These are phyloP conservation scores for Salvia hispanica DNA, from an alignment of 257 asterid species.

Conservation along the genomic window DNA sequence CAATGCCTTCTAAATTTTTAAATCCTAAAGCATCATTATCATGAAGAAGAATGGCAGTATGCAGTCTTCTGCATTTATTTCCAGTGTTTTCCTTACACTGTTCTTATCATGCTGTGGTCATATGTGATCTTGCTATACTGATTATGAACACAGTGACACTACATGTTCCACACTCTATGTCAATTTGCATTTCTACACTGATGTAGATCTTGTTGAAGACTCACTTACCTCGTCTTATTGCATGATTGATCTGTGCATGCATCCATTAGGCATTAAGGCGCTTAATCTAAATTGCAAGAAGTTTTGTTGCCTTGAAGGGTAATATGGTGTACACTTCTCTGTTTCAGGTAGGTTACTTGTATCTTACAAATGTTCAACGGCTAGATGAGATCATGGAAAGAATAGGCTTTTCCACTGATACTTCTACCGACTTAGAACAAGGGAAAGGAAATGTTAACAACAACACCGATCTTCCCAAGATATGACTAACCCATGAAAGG, in stretches of 20 bases:
- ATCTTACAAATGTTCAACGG: slow-evolving; percentile 76
- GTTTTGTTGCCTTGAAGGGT: background rate
- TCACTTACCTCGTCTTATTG: slow-evolving; percentile 3
- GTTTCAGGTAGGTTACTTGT: slow-evolving; percentile 80
- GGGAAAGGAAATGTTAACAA: slow-evolving; percentile 35
- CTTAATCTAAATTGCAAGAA: no score
- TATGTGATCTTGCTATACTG: slow-evolving; percentile 9
- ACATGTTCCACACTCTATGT: background rate
- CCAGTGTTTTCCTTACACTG: background rate
- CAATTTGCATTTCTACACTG: background rate
- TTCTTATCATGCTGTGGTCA: slow-evolving; percentile 4
- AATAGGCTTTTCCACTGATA: slow-evolving; percentile 71
- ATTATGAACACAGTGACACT: background rate
- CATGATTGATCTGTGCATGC: slow-evolving; percentile 3
- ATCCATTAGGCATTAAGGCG: background rate
- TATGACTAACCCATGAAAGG: slow-evolving; percentile 13
- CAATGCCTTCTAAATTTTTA: slow-evolving; percentile 5
- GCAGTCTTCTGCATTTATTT: slow-evolving; percentile 7
- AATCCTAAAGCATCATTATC: slow-evolving; percentile 15
- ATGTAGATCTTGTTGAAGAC: background rate
- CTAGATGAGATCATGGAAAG: slow-evolving; percentile 79
- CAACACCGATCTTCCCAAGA: slow-evolving; percentile 18
- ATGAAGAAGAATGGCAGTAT: slow-evolving; percentile 18
- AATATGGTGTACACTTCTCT: slow-evolving; percentile 14
- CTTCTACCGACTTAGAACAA: slow-evolving; percentile 45